phyloP scores from a whole-genome alignment of 805 yeast genomes.

The Kluyveromyces dobzhanskii region DNA sequence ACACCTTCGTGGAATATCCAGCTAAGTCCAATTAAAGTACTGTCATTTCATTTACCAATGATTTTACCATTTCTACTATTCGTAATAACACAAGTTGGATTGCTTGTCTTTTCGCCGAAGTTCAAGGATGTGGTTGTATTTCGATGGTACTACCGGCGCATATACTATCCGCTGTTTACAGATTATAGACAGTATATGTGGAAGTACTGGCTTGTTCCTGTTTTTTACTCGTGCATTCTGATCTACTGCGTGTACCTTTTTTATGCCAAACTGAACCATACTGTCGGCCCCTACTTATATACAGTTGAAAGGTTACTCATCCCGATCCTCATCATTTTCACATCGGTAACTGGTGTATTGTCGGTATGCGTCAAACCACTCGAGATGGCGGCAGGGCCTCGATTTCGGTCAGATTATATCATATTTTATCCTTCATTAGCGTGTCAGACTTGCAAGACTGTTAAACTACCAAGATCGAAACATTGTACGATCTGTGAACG shows the following conservation, averaged over 20 bases:
- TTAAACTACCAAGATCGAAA: constrained; percentile 64
- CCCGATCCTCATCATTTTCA: constrained; percentile 15
- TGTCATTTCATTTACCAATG: too few species aligned
- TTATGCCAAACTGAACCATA: constrained; percentile 10
- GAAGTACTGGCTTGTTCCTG: constrained; percentile 25
- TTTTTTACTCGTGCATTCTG: constrained; percentile 21
- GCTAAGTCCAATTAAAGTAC: too few species aligned
- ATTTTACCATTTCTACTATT: constrained; percentile 5
- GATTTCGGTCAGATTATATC: constrained; percentile 39
- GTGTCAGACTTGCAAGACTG: constrained; percentile 52
- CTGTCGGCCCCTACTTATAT: constrained; percentile 8
- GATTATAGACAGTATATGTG: constrained; percentile 17
- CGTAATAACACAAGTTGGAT: constrained; percentile 12
- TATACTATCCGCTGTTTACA: constrained; percentile 20
- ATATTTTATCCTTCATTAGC: constrained; percentile 41
- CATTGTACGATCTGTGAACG: constrained; percentile 64
- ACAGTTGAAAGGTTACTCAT: constrained; percentile 16
- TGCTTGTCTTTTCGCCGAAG: constrained; percentile 22
- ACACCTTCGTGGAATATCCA: too few species aligned
- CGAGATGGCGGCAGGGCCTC: neutral
- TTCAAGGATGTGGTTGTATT: constrained; percentile 15
- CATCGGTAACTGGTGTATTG: constrained; percentile 15
- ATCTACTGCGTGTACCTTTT: constrained; percentile 14
- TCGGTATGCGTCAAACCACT: constrained; percentile 6
- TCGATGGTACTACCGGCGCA: constrained; percentile 16